Evolutionary conservation across 2,329 filamentous ascomycete species (phyloP).

Genomic region (Fusarium pseudocircinatum): DNA sequence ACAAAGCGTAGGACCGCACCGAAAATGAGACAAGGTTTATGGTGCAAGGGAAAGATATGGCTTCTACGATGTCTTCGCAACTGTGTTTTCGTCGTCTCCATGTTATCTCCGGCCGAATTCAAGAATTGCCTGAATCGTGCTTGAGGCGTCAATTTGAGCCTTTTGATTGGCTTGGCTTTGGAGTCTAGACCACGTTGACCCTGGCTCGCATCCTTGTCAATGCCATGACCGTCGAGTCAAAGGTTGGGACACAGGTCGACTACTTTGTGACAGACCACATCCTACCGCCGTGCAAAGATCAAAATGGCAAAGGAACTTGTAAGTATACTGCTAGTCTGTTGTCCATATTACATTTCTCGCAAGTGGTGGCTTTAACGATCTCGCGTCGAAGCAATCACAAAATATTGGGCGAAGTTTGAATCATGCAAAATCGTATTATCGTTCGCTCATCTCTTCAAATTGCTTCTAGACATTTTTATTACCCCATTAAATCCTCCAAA

Average conservation of each 20-base stretch:
- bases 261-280: too few relatives aligned
- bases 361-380: too few relatives aligned
- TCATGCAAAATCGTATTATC: neutral
- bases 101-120: neutral
- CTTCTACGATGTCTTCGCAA: neutral
- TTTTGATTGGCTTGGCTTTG: neutral
- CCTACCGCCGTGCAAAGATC: too few relatives aligned
- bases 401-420: neutral
- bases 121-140: conserved; percentile 3
- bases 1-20: neutral
- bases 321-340: too few relatives aligned
- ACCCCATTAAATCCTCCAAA: neutral
- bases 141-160: neutral
- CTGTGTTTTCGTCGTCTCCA: neutral
- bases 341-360: too few relatives aligned
- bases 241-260: neutral
- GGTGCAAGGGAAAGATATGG: neutral
- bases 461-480: neutral
- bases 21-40: neutral
- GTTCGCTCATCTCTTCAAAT: neutral
- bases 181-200: neutral
- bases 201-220: neutral
- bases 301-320: too few relatives aligned
- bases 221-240: neutral
- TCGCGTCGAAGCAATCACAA: neutral